Evolutionary conservation across 2,329 filamentous ascomycete genomes (phyloP), one percentile per base, ranked within the genome.

Genomic region (Fusarium mexicanum): DNA sequence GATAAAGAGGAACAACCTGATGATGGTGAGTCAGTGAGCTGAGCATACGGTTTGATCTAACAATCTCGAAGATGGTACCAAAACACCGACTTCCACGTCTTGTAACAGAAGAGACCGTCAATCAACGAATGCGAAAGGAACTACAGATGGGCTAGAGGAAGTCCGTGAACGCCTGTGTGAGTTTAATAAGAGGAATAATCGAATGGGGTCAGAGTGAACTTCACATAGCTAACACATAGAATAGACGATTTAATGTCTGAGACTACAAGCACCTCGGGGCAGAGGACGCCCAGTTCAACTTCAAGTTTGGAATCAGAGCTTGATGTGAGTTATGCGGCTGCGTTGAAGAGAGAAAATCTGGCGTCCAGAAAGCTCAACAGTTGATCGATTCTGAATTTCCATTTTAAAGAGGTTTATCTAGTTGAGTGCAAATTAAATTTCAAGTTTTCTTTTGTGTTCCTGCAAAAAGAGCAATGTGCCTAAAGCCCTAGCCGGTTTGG

Each of bases 151-250:
- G 13, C 13, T 26, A 6, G 50, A 35, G 8, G 16, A 53, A 26
- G 4, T 22, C 7, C 0, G 9, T 53, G 13, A 3, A 37, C 9
- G 6, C 2, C 9, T 22, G 9, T 3, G 50, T 37, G 13, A 37
- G 18, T 51, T 35, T 2, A 14, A 22, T 20, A 3, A 12, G 18
- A 26, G 5, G 9, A 26, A 9, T 1, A 1, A 22, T 22, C 2
- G 7, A 22, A 26, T 2, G 33, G n/a, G 6, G 6, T 7, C 2
- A 26, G 7, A 53, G 5, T 53, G 33, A 22, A 6, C 0, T 1
- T 24, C 0, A 6, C 3, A 37, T 22, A 9, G 3, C 33, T 37
- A 8, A 53, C 8, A 16, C 6, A 22, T 17, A 14, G 3, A 5
- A 9, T 26, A 53, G 50, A 6, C 2, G 13, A 37, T 3, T 26